phyloP scores from a whole-genome alignment of 202 grass and related monocot species.

The Elaeis oleifera region DNA sequence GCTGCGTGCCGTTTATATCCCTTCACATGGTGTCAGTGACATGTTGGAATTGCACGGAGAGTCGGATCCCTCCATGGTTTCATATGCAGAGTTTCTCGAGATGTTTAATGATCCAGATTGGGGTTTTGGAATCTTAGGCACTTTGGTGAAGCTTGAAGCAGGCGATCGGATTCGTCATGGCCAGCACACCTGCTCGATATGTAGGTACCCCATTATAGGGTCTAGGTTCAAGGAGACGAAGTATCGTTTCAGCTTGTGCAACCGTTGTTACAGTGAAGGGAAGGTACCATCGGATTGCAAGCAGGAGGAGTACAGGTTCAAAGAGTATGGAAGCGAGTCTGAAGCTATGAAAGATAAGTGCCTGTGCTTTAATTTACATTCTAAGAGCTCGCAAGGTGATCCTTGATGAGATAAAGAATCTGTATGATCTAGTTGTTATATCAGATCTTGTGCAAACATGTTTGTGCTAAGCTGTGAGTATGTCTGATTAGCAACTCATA shows the following conservation, averaged over 20 bases:
- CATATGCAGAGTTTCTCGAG: conserved; percentile 83
- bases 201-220: conserved; percentile 82
- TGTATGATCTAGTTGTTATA: background rate
- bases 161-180: conserved; percentile 89
- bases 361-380: conserved; percentile 81
- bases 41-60: conserved; percentile 98
- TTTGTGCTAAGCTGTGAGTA: too few relatives aligned
- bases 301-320: conserved; percentile 92
- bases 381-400: conserved; percentile 53
- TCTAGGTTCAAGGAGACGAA: conserved; percentile 96
- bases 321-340: conserved; percentile 78
- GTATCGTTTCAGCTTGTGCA: conserved; percentile 81
- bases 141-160: conserved; percentile 84
- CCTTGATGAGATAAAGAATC: conserved; percentile 31
- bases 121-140: conserved; percentile 86
- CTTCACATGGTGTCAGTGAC: conserved; percentile 69
- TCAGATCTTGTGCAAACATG: too few relatives aligned
- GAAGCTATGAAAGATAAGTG: conserved; percentile 85
- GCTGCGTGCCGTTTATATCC: conserved; percentile 80
- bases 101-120: conserved; percentile 98
- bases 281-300: conserved; percentile 86
- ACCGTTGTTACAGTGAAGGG: conserved; percentile 90
- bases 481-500: too few relatives aligned
- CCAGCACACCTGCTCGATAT: conserved; percentile 72
- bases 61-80: conserved; percentile 94